Evolutionary conservation across 805 yeast genomes (phyloP), one percentile per base, ranked within the genome.

Genomic region (Teunomyces funiuensis): DNA sequence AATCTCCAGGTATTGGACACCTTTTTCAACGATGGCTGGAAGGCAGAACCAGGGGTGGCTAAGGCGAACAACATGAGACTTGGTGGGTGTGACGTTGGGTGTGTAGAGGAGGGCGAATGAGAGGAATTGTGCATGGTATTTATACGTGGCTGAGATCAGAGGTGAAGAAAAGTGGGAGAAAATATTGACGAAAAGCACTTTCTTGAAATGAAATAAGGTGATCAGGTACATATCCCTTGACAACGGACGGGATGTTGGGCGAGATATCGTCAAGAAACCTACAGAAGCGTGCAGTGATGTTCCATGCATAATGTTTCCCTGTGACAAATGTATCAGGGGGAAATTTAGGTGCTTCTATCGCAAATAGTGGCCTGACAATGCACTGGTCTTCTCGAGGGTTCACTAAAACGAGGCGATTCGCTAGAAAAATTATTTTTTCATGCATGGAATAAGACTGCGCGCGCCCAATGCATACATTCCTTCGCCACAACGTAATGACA

Each of bases 31-130:
- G 71, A 61, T 7, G 71, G 70, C 47, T 56, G 60, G 55, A 66
- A 67, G 7, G 68, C 64, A 5, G 72, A 64, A n/a, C 66, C 67
- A 4, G 64, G 62, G 6, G 63, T 59, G 40, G 67, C 53, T 45
- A 66, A 57, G 17, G 65, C 64, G 48, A 37, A 53, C 40, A 60
- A 51, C 65, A 60, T 60, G 10, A 19, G n/a, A 36, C 9, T 25
- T 17, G 23, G 16, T 18, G 25, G 34, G 25, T 5, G 25, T 22
- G 9, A n/a, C n/a, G n/a, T n/a, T n/a, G n/a, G n/a, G 25, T 22
- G 7, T 22, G 25, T 9, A 8, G 10, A 22, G 25, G 18, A 28
- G 31, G 9, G 6, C 18, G 28, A 19, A 33, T 33, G 28, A n/a
- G 13, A 22, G 34, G 34, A 31, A 17, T 17, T 19, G 13, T 14